Base-by-base conservation (phyloP, 164 flowering plant genomes). In the Santalum album region DNA sequence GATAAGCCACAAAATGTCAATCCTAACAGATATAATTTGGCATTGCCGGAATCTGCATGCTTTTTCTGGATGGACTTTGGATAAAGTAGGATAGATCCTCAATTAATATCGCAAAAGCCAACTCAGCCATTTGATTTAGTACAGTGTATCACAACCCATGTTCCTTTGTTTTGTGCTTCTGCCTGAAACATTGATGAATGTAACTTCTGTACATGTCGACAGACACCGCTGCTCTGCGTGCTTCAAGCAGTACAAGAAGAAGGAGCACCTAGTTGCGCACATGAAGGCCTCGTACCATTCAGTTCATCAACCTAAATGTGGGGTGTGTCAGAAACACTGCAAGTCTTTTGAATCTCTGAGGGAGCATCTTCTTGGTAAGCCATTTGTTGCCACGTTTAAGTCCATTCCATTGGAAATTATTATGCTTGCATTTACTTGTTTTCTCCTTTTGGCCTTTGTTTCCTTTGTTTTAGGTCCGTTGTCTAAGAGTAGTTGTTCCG, bases 141-240 rank as follows among this genome's bases (percentile, higher is more conserved):
- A 9, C 15, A 6, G 40, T 36, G 12, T 15, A 36, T 29, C 10
- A 10, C 35, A 4, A 4, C 6, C 10, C 35, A 5, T 29, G 35
- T 29, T 10, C 25, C 18, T 36, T 1, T 49, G 4, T 34, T 14
- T 22, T 36, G 12, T 22, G 22, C 35, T 15, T 14, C 7, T 14
- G 40, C 14, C 40, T 6, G 40, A 39, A 42, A 9, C 34, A 1
- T 42, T n/a, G 24, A 24, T 24, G 19, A 49, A 17, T 38, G 11
- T 52, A 62, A 25, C 66, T 57, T 24, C 55, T 45, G 17, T 27
- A 25, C 15, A 17, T 64, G 20, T 55, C 59, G 34, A 16, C 73
- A 86, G 91, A 81, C 78, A 80, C 67, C 77, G 67, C 62, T 87
- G 91, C 59, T 56, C 75, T 24, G 96, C 89, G 12, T 87, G 91